A percentile compares a stretch with the other conserved stretches of the same genome.
These are phyloP conservation scores for Diaporthe citriasiana DNA, from an alignment of 2,329 filamentous ascomycete genomes.

Conservation along the genomic window DNA sequence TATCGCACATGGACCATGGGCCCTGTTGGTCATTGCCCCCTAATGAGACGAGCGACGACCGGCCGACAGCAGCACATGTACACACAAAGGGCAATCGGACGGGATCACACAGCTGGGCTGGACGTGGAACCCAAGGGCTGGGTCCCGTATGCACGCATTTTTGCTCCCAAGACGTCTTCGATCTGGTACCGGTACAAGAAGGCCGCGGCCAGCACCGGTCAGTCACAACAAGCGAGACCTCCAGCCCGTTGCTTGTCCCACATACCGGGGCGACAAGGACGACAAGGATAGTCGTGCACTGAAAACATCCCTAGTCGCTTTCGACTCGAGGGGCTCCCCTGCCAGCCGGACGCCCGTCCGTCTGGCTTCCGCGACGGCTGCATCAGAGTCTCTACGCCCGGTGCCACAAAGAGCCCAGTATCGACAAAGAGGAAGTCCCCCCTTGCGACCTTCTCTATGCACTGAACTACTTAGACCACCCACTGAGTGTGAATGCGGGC, in stretches of 20 bases:
- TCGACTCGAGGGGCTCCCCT: slow-evolving; percentile 8
- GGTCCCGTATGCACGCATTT: slow-evolving; percentile 30
- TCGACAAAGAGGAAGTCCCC: neutral
- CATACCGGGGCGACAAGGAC: slow-evolving; percentile 10
- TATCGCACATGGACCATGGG: slow-evolving; percentile 9
- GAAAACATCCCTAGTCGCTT: slow-evolving; percentile 25
- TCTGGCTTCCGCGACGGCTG: neutral
- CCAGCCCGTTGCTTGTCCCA: slow-evolving; percentile 23
- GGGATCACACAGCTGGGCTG: slow-evolving; percentile 18
- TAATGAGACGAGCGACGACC: slow-evolving; percentile 23
- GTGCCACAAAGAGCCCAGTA: neutral
- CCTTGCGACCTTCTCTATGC: neutral
- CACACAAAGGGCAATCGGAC: slow-evolving; percentile 27
- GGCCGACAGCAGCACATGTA: slow-evolving; percentile 30
- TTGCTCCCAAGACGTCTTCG: slow-evolving; percentile 7
- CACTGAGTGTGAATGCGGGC: neutral
- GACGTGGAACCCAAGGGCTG: slow-evolving; percentile 26
- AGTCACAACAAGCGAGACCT: slow-evolving; percentile 23
- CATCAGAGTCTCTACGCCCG: neutral
- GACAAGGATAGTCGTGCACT: slow-evolving; percentile 2
- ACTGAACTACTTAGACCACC: too few relatives aligned
- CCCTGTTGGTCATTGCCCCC: neutral
- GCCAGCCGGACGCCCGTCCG: slow-evolving; percentile 2
- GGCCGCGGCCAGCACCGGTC: slow-evolving; percentile 15
- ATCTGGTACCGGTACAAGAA: slow-evolving; percentile 31